Conservation (phyloP, 1,139 yeast species). For the Geotrichum restrictum region DNA sequence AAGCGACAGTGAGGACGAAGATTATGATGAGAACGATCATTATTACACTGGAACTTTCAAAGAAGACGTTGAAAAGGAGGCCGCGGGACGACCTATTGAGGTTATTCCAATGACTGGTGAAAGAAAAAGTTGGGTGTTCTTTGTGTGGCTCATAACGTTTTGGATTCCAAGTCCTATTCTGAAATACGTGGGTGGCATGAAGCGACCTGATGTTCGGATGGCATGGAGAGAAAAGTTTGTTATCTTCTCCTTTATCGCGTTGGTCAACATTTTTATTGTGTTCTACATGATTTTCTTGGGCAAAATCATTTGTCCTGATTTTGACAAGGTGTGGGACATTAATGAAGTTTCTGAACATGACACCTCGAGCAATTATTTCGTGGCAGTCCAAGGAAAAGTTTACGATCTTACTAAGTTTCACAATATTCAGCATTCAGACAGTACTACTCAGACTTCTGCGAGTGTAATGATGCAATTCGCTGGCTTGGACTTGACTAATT, state of each 20-base stretch:
- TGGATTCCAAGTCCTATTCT: conserved; percentile 41
- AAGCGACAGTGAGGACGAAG: conserved; percentile 25
- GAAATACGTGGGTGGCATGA: conserved; percentile 34
- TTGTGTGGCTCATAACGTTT: conserved; percentile 41
- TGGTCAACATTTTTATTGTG: conserved; percentile 39
- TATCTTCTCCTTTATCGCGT: conserved; percentile 40
- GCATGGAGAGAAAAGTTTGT: conserved; percentile 45
- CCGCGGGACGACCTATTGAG: conserved; percentile 24
- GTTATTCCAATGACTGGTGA: conserved; percentile 34
- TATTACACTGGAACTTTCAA: conserved; percentile 29
- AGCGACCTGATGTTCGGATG: conserved; percentile 39
- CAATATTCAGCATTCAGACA: conserved; percentile 42
- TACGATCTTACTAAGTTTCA: conserved; percentile 41
- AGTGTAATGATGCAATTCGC: conserved; percentile 39
- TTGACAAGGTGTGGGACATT: conserved; percentile 42
- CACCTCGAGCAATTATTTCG: conserved; percentile 39
- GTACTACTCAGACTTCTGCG: conserved; percentile 33
- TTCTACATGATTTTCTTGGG: conserved; percentile 44
- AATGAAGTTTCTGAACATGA: conserved; percentile 39
- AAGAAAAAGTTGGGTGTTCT: conserved; percentile 40
- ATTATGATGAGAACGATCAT: conserved; percentile 27
- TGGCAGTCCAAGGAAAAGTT: conserved; percentile 41
- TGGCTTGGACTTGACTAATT: conserved; percentile 40
- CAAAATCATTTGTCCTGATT: conserved; percentile 41
- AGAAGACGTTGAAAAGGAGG: conserved; percentile 28